A percentile compares a stretch with the other conserved stretches of the same genome.
Evolutionary conservation across 345 rosid genomes (phyloP).

Genomic region (Syzygium aromaticum): DNA sequence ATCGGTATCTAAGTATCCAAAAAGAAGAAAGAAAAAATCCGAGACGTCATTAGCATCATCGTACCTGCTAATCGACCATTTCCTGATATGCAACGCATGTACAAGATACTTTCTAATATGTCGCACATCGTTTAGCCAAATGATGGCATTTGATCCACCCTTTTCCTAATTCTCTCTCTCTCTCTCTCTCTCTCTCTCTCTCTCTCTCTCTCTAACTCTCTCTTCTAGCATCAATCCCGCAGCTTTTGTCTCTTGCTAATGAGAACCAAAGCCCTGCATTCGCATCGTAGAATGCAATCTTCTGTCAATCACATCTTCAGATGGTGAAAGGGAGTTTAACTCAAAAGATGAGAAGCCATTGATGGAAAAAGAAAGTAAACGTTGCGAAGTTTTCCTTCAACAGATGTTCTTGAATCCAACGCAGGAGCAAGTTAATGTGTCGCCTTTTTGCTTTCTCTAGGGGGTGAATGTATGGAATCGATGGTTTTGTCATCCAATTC

Average conservation of each 20-base stretch:
- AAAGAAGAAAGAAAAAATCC: fast-evolving
- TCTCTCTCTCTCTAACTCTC: not conserved
- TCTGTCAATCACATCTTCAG: not conserved
- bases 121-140: not conserved
- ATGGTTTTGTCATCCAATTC: not conserved
- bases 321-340: not conserved
- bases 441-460: not conserved
- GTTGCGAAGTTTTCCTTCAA: not conserved
- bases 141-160: not conserved
- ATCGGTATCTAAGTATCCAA: not conserved
- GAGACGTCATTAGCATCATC: not conserved
- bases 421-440: not conserved
- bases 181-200: not conserved
- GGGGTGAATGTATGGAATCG: not conserved
- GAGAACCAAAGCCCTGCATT: not conserved
- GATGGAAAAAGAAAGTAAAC: not conserved
- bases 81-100: not conserved
- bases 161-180: not conserved
- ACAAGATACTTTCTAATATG: not conserved
- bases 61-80: not conserved
- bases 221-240: not conserved
- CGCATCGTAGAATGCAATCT: not conserved
- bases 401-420: not conserved
- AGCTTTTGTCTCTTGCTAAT: not conserved
- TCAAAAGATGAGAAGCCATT: not conserved